Percentiles rank a stretch among this genome's conserved stretches.
Evolutionary conservation across 1,284 basidiomycete species (phyloP).

Genomic region (Austroboletus novae-zelandiae): DNA sequence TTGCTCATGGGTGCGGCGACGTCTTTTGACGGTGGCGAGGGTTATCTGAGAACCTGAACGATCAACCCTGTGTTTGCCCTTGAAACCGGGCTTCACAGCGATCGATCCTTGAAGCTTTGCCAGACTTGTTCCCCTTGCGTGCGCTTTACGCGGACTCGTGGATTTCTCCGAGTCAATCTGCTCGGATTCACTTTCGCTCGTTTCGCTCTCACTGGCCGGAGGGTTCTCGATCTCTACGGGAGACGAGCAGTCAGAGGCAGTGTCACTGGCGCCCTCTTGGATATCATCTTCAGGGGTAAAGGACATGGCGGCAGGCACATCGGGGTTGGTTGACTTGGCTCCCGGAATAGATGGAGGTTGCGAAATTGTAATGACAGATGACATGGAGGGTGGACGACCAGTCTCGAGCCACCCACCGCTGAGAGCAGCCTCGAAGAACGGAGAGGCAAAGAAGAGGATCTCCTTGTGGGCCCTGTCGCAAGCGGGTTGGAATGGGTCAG

Average conservation of each 20-base stretch:
- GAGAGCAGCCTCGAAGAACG: conserved; percentile 83
- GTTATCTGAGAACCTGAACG: conserved; percentile 31
- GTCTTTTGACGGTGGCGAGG: conserved; percentile 42
- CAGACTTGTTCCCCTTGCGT: conserved; percentile 43
- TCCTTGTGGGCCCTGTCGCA: conserved; percentile 76
- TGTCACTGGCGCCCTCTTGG: conserved; percentile 34
- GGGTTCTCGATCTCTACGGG: conserved; percentile 36
- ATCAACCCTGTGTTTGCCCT: conserved; percentile 18
- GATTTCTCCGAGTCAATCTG: conserved; percentile 24
- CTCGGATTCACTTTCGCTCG: conserved; percentile 39
- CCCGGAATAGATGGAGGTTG: conserved; percentile 61
- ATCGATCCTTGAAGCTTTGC: conserved; percentile 43
- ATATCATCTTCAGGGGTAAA: conserved; percentile 53
- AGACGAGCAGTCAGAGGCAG: conserved; percentile 32
- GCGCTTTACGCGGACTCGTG: conserved; percentile 26
- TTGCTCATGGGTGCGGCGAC: conserved; percentile 42
- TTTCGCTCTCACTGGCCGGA: conserved; percentile 24
- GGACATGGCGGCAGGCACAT: conserved; percentile 50
- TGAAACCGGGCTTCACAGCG: conserved; percentile 8
- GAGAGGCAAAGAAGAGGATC: conserved; percentile 78
- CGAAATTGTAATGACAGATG: conserved; percentile 78
- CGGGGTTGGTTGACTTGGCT: conserved; percentile 38
- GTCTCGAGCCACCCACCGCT: conserved; percentile 80
- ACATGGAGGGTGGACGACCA: conserved; percentile 68
- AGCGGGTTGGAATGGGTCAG: conserved; percentile 3